Conservation (phyloP, 2,329 filamentous ascomycete genomes). For the Clarireedia hainanense region DNA sequence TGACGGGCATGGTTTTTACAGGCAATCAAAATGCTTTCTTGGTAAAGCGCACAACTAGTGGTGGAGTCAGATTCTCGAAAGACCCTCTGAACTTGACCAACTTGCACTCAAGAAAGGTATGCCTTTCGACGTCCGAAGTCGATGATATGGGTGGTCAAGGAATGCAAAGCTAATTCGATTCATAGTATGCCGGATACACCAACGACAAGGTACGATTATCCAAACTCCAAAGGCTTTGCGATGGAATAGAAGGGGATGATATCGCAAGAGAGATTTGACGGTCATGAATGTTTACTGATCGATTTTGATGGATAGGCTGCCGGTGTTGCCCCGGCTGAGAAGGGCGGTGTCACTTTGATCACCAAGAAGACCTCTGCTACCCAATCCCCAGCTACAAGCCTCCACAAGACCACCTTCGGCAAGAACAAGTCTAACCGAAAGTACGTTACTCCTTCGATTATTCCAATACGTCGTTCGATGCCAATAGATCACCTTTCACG, state of each 20-base stretch:
- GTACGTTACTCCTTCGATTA: conserved; percentile 42
- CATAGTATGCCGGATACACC: conserved; percentile 81
- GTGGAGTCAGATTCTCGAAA: conserved; percentile 83
- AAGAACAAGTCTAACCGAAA: conserved; percentile 70
- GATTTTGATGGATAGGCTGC: conserved; percentile 49
- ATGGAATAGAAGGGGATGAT: neutral
- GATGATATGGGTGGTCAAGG: neutral
- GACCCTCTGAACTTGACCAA: conserved; percentile 92
- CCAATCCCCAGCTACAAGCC: conserved; percentile 64
- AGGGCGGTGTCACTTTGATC: conserved; percentile 72
- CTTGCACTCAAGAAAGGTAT: conserved; percentile 84
- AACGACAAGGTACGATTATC: conserved; percentile 71
- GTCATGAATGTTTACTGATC: conserved; percentile 14
- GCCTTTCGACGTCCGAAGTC: conserved; percentile 13
- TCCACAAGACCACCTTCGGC: conserved; percentile 60
- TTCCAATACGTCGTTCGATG: neutral
- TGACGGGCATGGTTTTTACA: conserved; percentile 32
- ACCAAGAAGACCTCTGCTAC: conserved; percentile 72
- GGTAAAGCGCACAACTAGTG: conserved; percentile 76
- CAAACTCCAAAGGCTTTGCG: neutral
- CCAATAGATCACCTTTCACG: neutral
- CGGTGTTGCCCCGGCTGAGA: conserved; percentile 66
- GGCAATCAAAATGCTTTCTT: conserved; percentile 85
- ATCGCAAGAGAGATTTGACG: neutral
- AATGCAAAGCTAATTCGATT: conserved; percentile 9